These are phyloP conservation scores for Acmispon strigosus DNA, from an alignment of 306 rosid species.

Conservation along the genomic window DNA sequence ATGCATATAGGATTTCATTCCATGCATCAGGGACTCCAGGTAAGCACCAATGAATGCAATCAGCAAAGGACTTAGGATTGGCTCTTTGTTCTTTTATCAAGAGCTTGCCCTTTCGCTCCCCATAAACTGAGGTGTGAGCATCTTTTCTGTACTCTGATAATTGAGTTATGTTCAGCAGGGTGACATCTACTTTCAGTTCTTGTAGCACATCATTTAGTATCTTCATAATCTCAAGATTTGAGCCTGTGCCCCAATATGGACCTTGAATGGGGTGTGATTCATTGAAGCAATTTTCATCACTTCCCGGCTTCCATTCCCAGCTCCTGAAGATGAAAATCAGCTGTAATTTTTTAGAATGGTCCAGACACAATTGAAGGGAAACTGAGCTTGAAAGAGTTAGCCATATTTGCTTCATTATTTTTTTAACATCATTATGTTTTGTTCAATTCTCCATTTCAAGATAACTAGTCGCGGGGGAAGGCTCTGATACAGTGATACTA, in stretches of 20 bases:
- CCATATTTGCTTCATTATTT: neutral
- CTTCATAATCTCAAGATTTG: constrained; percentile 75
- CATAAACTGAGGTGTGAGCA: constrained; percentile 71
- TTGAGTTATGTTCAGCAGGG: constrained; percentile 70
- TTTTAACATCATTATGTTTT: neutral
- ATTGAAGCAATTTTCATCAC: constrained; percentile 67
- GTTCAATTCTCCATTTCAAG: no score
- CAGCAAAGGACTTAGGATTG: constrained; percentile 63
- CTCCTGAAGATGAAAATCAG: constrained; percentile 41
- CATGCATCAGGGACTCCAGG: constrained; percentile 96
- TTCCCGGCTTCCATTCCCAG: constrained; percentile 88
- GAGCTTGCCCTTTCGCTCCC: constrained; percentile 80
- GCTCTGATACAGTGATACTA: no score
- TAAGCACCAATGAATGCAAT: constrained; percentile 92
- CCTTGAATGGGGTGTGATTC: constrained; percentile 63
- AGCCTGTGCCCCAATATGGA: constrained; percentile 82
- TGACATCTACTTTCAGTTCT: constrained; percentile 46
- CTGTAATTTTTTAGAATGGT: neutral
- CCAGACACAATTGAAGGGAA: neutral
- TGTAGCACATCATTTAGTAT: constrained; percentile 35
- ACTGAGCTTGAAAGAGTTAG: neutral
- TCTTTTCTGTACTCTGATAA: constrained; percentile 85
- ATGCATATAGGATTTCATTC: constrained; percentile 73
- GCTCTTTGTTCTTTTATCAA: constrained; percentile 72
- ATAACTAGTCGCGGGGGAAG: no score